These are phyloP conservation scores for Phaeosphaeria sp. DNA, from an alignment of 2,329 filamentous ascomycete species.

Conservation along the genomic window DNA sequence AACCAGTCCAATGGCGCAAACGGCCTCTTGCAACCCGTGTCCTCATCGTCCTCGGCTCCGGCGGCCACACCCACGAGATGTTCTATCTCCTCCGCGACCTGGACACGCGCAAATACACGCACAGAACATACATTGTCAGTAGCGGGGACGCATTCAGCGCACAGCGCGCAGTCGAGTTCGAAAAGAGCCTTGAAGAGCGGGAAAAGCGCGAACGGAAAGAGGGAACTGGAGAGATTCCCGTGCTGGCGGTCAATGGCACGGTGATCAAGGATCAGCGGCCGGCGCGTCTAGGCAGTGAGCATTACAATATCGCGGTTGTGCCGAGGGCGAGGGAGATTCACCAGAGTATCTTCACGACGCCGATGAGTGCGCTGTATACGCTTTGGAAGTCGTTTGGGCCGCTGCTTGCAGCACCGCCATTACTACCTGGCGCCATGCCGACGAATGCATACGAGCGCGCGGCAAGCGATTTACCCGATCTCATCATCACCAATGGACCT, in stretches of 20 bases:
- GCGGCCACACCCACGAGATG: slow-evolving; percentile 96
- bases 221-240: neutral
- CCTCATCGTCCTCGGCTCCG: slow-evolving; percentile 85
- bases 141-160: slow-evolving; percentile 77
- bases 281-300: slow-evolving; percentile 37
- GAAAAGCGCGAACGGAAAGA: slow-evolving; percentile 9
- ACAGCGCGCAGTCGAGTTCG: slow-evolving; percentile 68
- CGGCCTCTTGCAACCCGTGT: slow-evolving; percentile 62
- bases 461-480: slow-evolving; percentile 64
- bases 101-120: slow-evolving; percentile 54
- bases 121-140: slow-evolving; percentile 82
- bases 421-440: slow-evolving; percentile 8
- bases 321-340: slow-evolving; percentile 82
- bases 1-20: slow-evolving; percentile 24
- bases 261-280: slow-evolving; percentile 3
- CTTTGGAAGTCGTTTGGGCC: slow-evolving; percentile 67
- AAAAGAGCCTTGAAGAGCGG: slow-evolving; percentile 50
- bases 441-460: slow-evolving; percentile 20
- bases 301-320: slow-evolving; percentile 71
- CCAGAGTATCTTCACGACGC: slow-evolving; percentile 77
- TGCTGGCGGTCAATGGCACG: slow-evolving; percentile 4
- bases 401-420: slow-evolving; percentile 51
- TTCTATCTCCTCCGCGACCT: slow-evolving; percentile 76
- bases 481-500: slow-evolving; percentile 87
- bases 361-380: slow-evolving; percentile 70